These are phyloP conservation scores for Nicotiana noctiflora DNA, from an alignment of 257 asterid species.

Conservation along the genomic window DNA sequence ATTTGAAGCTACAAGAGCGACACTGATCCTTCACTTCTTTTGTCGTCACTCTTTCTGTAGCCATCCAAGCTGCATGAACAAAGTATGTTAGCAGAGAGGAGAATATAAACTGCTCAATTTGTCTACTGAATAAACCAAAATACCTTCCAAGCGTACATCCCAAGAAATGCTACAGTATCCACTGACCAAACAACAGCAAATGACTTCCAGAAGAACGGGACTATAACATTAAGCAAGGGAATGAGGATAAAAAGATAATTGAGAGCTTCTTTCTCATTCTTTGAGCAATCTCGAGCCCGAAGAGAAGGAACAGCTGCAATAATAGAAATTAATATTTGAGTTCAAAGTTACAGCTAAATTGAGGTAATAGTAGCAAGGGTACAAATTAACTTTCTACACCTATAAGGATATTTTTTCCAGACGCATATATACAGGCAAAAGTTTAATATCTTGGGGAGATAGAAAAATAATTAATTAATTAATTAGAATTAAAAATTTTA, in stretches of 20 bases:
- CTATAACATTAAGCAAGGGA: conserved; percentile 67
- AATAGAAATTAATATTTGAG: conserved; percentile 3
- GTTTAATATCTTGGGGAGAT: not conserved
- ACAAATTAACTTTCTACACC: not conserved
- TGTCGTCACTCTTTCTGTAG: conserved; percentile 22
- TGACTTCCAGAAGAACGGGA: conserved; percentile 88
- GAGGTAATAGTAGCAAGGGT: not conserved
- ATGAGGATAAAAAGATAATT: conserved; percentile 76
- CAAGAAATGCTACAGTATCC: conserved; percentile 67
- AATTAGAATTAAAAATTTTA: not conserved
- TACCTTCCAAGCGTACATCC: conserved; percentile 99
- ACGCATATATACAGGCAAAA: not conserved
- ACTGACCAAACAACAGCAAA: conserved; percentile 96
- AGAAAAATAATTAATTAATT: not conserved
- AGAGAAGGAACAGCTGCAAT: conserved; percentile 88
- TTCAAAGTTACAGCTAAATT: not conserved
- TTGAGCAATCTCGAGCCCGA: conserved; percentile 94
- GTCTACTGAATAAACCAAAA: conserved; percentile 1
- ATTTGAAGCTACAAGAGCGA: conserved; percentile 4
- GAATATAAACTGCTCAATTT: not conserved
- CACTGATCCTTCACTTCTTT: conserved; percentile 2
- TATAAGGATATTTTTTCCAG: not conserved
- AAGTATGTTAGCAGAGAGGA: not conserved
- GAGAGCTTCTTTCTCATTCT: conserved; percentile 93
- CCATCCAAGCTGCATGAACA: conserved; percentile 27